Evolutionary conservation across 73 alveolate genomes (phyloP).

Genomic region (Symbiodinium natans): DNA sequence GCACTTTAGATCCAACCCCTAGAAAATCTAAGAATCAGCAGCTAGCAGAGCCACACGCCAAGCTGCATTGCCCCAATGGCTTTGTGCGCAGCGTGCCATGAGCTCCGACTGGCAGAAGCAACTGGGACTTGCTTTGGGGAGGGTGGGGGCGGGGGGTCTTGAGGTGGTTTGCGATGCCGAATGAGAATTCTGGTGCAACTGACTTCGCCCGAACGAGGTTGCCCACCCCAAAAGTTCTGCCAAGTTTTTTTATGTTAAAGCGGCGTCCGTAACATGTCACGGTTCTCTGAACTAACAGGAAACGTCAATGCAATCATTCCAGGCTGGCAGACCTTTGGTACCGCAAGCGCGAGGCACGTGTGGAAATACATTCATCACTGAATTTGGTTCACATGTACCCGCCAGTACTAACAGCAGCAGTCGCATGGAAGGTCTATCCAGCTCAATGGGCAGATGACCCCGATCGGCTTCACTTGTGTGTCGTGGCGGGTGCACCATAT

Average conservation of each 20-base stretch:
- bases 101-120: constrained; percentile 93
- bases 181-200: not conserved
- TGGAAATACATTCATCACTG: not conserved
- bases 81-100: constrained; percentile 12
- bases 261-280: too few relatives aligned
- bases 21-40: too few relatives aligned
- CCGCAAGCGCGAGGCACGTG: constrained; percentile 69
- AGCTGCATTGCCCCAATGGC: not conserved
- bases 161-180: too few relatives aligned
- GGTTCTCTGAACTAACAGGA: too few relatives aligned
- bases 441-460: constrained; percentile 89
- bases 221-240: not conserved
- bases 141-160: not conserved
- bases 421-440: constrained; percentile 38
- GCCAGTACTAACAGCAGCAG: not conserved
- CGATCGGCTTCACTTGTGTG: constrained; percentile 51
- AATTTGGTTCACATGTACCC: not conserved
- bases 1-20: too few relatives aligned
- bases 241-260: too few relatives aligned
- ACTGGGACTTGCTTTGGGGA: not conserved
- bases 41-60: too few relatives aligned
- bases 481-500: constrained; percentile 85
- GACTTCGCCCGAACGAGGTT: not conserved
- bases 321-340: constrained; percentile 93
- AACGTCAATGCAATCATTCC: too few relatives aligned